Percentiles rank a stretch among this genome's conserved stretches.
Conservation (phyloP, 2,329 filamentous ascomycete genomes). For the Pseudogymnoascus sp. region DNA sequence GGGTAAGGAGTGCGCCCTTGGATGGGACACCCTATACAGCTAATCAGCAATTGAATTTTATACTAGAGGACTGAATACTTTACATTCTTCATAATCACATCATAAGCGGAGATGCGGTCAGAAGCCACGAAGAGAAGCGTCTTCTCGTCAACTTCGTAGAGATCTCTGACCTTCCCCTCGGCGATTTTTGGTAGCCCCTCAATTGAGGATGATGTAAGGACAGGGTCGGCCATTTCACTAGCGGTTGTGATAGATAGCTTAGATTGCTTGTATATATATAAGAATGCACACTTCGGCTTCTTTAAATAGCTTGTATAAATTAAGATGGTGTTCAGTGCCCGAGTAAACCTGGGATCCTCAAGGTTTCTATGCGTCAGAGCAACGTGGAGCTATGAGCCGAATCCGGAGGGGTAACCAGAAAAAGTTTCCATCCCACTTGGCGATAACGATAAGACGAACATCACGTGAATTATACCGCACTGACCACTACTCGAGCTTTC, state of each 20-base stretch:
- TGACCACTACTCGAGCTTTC: neutral
- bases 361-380: slow-evolving; percentile 5
- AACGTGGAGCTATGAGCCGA: neutral
- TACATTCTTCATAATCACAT: slow-evolving; percentile 80
- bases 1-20: slow-evolving; percentile 61
- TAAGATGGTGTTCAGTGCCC: neutral
- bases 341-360: neutral
- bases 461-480: neutral
- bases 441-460: slow-evolving; percentile 1
- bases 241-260: neutral
- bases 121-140: slow-evolving; percentile 77
- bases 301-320: neutral
- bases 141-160: slow-evolving; percentile 63
- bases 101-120: slow-evolving; percentile 91
- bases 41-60: slow-evolving; percentile 32
- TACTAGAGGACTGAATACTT: slow-evolving; percentile 42
- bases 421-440: slow-evolving; percentile 8
- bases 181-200: slow-evolving; percentile 22
- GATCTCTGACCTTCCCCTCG: slow-evolving; percentile 67
- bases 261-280: slow-evolving; percentile 5
- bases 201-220: slow-evolving; percentile 18
- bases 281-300: neutral
- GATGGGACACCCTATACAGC: slow-evolving; percentile 53
- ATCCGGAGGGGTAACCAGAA: slow-evolving; percentile 7
- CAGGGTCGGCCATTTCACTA: slow-evolving; percentile 15